Percentiles rank a stretch among this genome's conserved stretches.
phyloP scores from a whole-genome alignment of 1,284 basidiomycete genomes.

The Austroboletus novae-zelandiae region DNA sequence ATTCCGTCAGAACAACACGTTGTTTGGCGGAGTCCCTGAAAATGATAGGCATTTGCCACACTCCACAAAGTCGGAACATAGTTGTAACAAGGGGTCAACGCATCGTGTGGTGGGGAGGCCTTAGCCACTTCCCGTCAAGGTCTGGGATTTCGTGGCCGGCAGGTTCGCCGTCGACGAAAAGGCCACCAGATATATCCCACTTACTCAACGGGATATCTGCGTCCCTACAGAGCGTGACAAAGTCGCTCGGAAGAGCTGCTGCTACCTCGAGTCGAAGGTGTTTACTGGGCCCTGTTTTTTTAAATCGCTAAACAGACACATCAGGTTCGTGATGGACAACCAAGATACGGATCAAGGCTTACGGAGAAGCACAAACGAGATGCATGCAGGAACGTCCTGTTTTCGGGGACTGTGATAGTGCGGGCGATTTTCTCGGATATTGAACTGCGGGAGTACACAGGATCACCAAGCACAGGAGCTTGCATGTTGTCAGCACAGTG shows the following conservation, averaged over 20 bases:
- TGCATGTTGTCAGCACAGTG: slow-evolving; percentile 11
- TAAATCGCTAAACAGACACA: slow-evolving; percentile 43
- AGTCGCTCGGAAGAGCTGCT: slow-evolving; percentile 54
- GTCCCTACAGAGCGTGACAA: slow-evolving; percentile 45
- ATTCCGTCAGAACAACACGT: slow-evolving; percentile 15
- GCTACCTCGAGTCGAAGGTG: slow-evolving; percentile 48
- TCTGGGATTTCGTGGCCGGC: slow-evolving; percentile 36
- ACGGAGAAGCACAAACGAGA: slow-evolving; percentile 55
- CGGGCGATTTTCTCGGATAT: slow-evolving; percentile 32
- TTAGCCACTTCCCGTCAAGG: slow-evolving; percentile 42
- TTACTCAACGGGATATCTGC: slow-evolving; percentile 39
- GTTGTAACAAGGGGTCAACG: slow-evolving; percentile 8
- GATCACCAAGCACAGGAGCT: slow-evolving; percentile 69
- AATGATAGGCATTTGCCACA: slow-evolving; percentile 2
- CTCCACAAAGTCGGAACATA: slow-evolving; percentile 5
- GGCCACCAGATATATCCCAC: slow-evolving; percentile 40
- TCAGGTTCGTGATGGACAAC: background rate
- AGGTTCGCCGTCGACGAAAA: slow-evolving; percentile 44
- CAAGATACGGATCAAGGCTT: slow-evolving; percentile 24
- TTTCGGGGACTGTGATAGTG: slow-evolving; percentile 37
- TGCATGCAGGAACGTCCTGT: slow-evolving; percentile 60
- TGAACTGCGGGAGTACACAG: slow-evolving; percentile 40
- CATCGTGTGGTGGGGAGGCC: slow-evolving; percentile 11
- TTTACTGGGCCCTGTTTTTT: slow-evolving; percentile 40
- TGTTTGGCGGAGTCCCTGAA: slow-evolving; percentile 9